Conservation (phyloP, 495 filamentous ascomycete genomes). For the Tuber calosporum region DNA sequence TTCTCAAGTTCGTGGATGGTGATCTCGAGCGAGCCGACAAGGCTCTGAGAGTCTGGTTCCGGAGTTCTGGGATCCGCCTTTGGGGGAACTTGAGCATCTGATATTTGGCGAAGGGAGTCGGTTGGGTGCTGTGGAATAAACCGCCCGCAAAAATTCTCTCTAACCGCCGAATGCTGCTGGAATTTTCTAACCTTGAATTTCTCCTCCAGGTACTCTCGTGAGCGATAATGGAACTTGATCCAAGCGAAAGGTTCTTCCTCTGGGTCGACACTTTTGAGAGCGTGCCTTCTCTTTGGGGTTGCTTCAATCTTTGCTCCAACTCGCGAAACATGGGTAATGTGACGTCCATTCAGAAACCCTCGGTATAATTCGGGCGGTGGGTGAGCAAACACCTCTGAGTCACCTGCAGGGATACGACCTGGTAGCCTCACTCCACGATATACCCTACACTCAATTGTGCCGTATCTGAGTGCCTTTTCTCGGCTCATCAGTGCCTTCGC, state of each 20-base stretch:
- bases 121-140: not conserved
- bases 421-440: conserved; percentile 25
- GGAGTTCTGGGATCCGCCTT: not conserved
- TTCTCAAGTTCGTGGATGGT: conserved; percentile 13
- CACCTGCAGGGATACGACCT: conserved; percentile 19
- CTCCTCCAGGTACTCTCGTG: conserved; percentile 9
- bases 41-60: not conserved
- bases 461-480: conserved; percentile 12
- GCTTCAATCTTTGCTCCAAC: conserved; percentile 27
- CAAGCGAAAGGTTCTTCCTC: conserved; percentile 30
- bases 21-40: conserved; percentile 6
- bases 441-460: conserved; percentile 38
- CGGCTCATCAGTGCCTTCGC: not conserved
- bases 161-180: not conserved
- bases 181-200: conserved; percentile 15
- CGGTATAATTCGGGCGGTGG: conserved; percentile 2
- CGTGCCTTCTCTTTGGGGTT: conserved; percentile 15
- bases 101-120: not conserved
- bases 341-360: conserved; percentile 8
- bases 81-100: not conserved
- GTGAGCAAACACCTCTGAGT: conserved; percentile 14
- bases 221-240: conserved; percentile 36
- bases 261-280: conserved; percentile 29
- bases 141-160: not conserved
- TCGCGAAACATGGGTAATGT: conserved; percentile 24